These are phyloP conservation scores for Neoboletus magnificus DNA, from an alignment of 768 basidiomycete species.

Conservation along the genomic window DNA sequence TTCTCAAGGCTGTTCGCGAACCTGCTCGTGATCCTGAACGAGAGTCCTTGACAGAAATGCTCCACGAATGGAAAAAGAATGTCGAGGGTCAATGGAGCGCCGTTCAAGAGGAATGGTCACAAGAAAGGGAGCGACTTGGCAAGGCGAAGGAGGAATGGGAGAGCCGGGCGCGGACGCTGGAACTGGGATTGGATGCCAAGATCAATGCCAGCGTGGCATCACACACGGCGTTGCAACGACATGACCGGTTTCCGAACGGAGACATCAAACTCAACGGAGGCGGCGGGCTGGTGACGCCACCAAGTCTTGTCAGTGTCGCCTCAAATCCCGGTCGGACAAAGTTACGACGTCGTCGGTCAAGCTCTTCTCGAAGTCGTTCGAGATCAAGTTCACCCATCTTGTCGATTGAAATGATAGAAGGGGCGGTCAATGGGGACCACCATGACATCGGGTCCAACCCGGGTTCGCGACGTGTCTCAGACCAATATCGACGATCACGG, in stretches of 20 bases:
- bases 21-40: conserved; percentile 37
- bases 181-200: conserved; percentile 49
- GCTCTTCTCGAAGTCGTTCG: conserved; percentile 39
- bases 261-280: conserved; percentile 29
- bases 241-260: conserved; percentile 34
- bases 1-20: conserved; percentile 34
- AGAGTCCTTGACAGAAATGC: conserved; percentile 50
- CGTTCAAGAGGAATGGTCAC: conserved; percentile 79
- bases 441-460: conserved; percentile 16
- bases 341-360: conserved; percentile 41
- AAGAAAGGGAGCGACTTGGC: conserved; percentile 72
- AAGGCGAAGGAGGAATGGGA: conserved; percentile 84
- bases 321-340: conserved; percentile 51
- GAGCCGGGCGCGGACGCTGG: conserved; percentile 46
- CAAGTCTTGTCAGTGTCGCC: too few relatives aligned
- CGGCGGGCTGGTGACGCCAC: too few relatives aligned
- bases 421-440: too few relatives aligned
- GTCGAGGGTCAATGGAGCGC: conserved; percentile 78
- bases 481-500: too few relatives aligned
- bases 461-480: conserved; percentile 22
- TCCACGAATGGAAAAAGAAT: conserved; percentile 72
- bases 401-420: too few relatives aligned
- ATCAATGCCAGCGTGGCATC: conserved; percentile 33
- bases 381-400: too few relatives aligned
- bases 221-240: conserved; percentile 34